These are phyloP conservation scores for Neurospora sp. DNA, from an alignment of 495 filamentous ascomycete species.

Conservation along the genomic window DNA sequence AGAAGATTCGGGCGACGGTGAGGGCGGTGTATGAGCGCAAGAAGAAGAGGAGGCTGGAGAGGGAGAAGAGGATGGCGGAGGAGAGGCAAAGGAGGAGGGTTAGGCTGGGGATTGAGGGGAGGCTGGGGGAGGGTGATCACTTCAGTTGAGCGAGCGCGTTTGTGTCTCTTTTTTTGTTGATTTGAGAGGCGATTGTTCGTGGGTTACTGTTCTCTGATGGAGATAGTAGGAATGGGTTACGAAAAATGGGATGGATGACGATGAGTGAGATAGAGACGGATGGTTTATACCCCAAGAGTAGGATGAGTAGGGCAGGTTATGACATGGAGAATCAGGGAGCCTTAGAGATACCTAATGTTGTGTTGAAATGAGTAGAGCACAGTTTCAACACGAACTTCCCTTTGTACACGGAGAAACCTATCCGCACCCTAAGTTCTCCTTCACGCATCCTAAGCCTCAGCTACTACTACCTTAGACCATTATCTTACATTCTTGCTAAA, in stretches of 20 bases:
- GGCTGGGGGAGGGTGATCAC: slow-evolving; percentile 37
- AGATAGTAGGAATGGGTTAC: neutral
- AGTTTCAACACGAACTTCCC: too few species aligned
- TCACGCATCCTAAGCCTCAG: too few species aligned
- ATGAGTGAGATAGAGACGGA: neutral
- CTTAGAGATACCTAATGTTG: neutral
- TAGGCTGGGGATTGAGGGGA: slow-evolving; percentile 28
- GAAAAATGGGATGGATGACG: neutral
- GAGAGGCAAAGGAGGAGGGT: slow-evolving; percentile 35
- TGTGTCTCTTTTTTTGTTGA: neutral
- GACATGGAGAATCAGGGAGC: neutral
- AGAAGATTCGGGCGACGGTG: slow-evolving; percentile 66
- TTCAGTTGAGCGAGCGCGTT: slow-evolving; percentile 28
- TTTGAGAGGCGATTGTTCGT: neutral
- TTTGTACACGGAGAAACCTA: too few species aligned
- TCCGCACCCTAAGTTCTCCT: too few species aligned
- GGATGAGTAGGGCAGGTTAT: neutral
- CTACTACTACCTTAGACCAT: too few species aligned
- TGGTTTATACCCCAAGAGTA: neutral
- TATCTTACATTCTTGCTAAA: too few species aligned
- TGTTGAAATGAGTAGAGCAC: too few species aligned
- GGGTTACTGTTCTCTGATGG: neutral
- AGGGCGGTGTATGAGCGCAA: slow-evolving; percentile 89
- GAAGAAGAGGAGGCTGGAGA: slow-evolving; percentile 53
- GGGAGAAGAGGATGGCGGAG: slow-evolving; percentile 42